Evolutionary conservation across 2,329 filamentous ascomycete genomes (phyloP), one percentile per base, ranked within the genome.

Genomic region (Pyrenophora seminiperda): DNA sequence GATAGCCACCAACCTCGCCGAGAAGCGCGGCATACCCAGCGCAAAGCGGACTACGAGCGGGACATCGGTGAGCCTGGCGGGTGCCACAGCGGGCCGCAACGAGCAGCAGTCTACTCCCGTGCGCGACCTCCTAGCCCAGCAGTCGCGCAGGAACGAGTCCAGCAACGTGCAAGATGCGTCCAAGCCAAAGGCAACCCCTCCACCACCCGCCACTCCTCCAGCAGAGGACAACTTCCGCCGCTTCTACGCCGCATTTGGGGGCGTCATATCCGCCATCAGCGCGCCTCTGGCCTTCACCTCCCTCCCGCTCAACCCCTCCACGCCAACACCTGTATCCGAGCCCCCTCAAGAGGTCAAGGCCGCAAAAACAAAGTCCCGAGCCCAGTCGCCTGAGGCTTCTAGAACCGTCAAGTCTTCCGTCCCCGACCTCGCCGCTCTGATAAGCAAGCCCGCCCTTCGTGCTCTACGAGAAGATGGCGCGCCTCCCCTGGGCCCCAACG

Each of bases 181-280:
- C 4, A 63, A 52, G 30, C 56, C 54, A 1, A 52, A 46, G 18
- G 56, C 54, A n/a, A 46, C 43, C 2, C 3, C 56, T 4, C 18
- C 39, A 20, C 56, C 53, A 17, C 55, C 68, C 10, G 30, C 57
- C 1, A 57, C 65, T 11, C 59, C 68, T 0, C 62, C 65, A 0
- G 58, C 75, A 1, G 90, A 96, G 24, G 91, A 93, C 48, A 87
- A 90, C 5, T 99, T 97, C 68, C 84, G 90, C 5, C 85, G 86
- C 45, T 99, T 97, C 75, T 99, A 97, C 75, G 92, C 83, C 50
- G 91, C 91, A 1, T 96, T 97, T 65, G 91, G 92, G 47, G 90
- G 83, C 45, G 83, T 97, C 39, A 90, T 97, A 67, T 94, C 91
- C 54, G 89, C 87, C 62, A 83, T 97, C 10, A 95, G 93, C 0